Conservation (phyloP, 2,329 filamentous ascomycete genomes). For the Berkeleyomyces rouxiae region DNA sequence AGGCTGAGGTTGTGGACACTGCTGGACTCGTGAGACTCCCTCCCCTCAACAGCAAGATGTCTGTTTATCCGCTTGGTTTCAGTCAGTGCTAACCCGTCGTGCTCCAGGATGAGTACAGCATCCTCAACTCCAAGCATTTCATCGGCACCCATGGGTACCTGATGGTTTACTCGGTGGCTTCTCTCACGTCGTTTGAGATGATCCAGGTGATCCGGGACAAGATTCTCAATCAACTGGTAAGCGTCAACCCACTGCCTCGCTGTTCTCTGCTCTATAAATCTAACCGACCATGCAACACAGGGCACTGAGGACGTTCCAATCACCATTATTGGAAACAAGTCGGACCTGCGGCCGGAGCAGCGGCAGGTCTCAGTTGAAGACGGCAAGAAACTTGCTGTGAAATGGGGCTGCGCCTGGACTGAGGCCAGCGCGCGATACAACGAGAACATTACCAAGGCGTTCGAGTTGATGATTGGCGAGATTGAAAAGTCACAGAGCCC, state of each 20-base stretch:
- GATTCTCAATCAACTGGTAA: constrained; percentile 85
- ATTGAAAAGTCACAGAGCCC: constrained; percentile 92
- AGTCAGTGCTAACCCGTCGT: constrained; percentile 6
- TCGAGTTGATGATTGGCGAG: constrained; percentile 85
- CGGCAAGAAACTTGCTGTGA: constrained; percentile 67
- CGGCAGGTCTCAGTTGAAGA: constrained; percentile 78
- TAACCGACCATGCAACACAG: constrained; percentile 27
- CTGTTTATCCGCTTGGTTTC: neutral
- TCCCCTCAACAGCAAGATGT: neutral
- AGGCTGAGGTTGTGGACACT: constrained; percentile 95
- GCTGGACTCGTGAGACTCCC: constrained; percentile 59
- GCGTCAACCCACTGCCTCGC: constrained; percentile 19
- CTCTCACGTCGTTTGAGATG: constrained; percentile 92
- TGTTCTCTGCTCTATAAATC: neutral
- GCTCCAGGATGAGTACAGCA: constrained; percentile 84
- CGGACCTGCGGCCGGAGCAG: constrained; percentile 80
- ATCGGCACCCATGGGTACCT: constrained; percentile 98
- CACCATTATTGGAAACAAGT: constrained; percentile 94
- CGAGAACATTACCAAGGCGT: constrained; percentile 81
- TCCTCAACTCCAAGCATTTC: constrained; percentile 95
- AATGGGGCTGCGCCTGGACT: constrained; percentile 84
- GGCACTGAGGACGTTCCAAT: constrained; percentile 86
- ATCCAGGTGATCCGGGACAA: constrained; percentile 90
- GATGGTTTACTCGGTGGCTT: constrained; percentile 95
- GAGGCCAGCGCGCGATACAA: constrained; percentile 90